phyloP scores from a whole-genome alignment of 208 protist species.

The Leishmania tarentolae region DNA sequence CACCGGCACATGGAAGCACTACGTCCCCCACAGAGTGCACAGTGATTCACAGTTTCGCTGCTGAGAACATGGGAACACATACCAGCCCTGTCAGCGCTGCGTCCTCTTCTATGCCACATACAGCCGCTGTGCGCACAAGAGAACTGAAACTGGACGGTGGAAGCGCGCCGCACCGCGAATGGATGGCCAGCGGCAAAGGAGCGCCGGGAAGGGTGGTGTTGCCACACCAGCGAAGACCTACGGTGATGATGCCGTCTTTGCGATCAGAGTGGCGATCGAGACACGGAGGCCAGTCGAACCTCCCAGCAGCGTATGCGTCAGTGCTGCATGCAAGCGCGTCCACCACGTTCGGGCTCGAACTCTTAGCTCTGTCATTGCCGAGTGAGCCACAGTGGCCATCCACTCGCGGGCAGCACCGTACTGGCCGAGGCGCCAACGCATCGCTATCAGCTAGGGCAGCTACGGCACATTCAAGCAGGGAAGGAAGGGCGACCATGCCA shows the following conservation, averaged over 20 bases:
- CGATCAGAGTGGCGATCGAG: not conserved
- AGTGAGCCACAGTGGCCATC: constrained; percentile 16
- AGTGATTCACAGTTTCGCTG: too few relatives aligned
- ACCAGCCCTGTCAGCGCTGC: not conserved
- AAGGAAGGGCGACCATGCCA: not conserved
- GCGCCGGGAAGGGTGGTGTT: not conserved
- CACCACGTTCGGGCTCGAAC: constrained; percentile 20
- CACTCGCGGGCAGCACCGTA: not conserved
- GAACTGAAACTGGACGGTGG: not conserved
- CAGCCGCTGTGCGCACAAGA: not conserved
- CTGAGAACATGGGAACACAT: not conserved
- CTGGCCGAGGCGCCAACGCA: not conserved
- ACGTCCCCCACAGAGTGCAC: not conserved
- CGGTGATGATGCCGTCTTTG: not conserved
- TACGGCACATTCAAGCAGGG: not conserved
- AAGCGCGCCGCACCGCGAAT: not conserved
- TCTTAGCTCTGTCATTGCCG: constrained; percentile 15
- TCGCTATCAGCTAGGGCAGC: not conserved
- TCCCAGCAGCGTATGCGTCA: constrained; percentile 11
- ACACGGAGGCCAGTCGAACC: constrained; percentile 6
- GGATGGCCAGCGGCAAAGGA: not conserved
- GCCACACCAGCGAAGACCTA: not conserved
- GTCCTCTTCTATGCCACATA: not conserved
- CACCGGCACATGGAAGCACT: not conserved
- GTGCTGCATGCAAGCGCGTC: constrained; percentile 14